Base-by-base conservation (phyloP, 345 rosid genomes). In the Populus tremula region DNA sequence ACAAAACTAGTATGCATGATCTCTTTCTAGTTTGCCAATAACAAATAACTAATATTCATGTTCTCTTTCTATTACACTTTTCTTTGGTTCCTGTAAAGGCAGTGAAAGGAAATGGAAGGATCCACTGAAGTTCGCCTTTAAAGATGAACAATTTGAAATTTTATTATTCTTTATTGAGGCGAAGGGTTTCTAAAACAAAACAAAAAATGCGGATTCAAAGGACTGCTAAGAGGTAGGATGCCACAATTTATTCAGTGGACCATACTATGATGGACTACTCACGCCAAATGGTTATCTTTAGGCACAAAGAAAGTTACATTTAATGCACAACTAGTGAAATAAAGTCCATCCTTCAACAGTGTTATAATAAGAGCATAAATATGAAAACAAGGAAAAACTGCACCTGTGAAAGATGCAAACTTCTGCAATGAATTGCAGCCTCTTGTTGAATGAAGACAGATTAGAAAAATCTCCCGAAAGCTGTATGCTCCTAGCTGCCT, bases 321-420 rank as follows among this genome's bases (percentile, higher is more conserved):
- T 3, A 74, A 39, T 2, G 21, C 41, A 65, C 33, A 45, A 50
- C 62, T 43, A n/a, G 21, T 74, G 14, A 31, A 71, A 31, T 41
- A 25, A 16, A 64, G n/a, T 43, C 47, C 47, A 10, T 43, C 13
- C 14, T 70, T 43, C 33, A 21, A n/a, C 41, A 69, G 47, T 67
- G 38, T 38, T 36, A 65, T 25, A 17, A 47, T 18, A 17, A 50
- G 45, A 38, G 65, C 23, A 72, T 14, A 63, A 31, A 41, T 29
- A 14, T 64, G 62, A 67, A 29, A 43, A 50, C 21, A 73, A 12
- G 35, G 43, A 75, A 45, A 77, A 76, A 72, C 59, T 70, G 49
- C 54, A 89, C 91, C 91, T 89, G 81, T 89, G 91, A 70, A 84
- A 89, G 69, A 89, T 89, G 82, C 91, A 89, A 77, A 89, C 85